These are phyloP conservation scores for Blastocystis sp. DNA, from an alignment of 352 stramenopile species.

Conservation along the genomic window DNA sequence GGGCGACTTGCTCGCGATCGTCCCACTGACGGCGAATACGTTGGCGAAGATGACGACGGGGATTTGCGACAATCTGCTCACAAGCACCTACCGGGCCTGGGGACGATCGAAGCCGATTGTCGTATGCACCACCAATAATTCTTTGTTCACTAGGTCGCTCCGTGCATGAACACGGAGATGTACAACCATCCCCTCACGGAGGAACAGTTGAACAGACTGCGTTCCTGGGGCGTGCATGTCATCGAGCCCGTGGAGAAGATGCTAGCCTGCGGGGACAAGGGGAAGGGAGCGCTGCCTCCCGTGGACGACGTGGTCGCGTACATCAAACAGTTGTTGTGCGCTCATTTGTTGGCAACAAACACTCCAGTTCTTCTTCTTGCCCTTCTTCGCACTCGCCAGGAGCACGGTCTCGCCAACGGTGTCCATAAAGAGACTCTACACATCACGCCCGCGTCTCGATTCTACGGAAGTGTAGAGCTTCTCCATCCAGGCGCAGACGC, in stretches of 20 bases:
- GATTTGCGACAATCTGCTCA: conserved; percentile 65
- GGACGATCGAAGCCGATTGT: conserved; percentile 55
- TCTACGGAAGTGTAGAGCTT: conserved; percentile 48
- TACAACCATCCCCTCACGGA: conserved; percentile 48
- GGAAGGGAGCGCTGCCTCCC: conserved; percentile 64
- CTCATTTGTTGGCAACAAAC: conserved; percentile 58
- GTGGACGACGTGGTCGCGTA: conserved; percentile 19
- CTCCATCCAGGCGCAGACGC: conserved; percentile 45
- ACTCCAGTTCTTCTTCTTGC: conserved; percentile 57
- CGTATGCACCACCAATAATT: neutral
- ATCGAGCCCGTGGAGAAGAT: conserved; percentile 62
- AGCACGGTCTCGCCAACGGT: conserved; percentile 23
- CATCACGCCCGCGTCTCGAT: neutral
- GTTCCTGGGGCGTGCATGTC: conserved; percentile 22
- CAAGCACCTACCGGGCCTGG: conserved; percentile 47
- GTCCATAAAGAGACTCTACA: conserved; percentile 37
- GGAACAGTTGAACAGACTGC: neutral
- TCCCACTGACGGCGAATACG: conserved; percentile 56
- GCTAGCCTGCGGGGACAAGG: conserved; percentile 51
- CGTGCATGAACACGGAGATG: conserved; percentile 73
- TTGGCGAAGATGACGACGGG: conserved; percentile 41
- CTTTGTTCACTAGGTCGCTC: neutral
- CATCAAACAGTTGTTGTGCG: neutral
- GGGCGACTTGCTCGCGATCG: conserved; percentile 38
- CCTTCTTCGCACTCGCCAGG: conserved; percentile 40